phyloP scores from a whole-genome alignment of 2,329 filamentous ascomycete genomes.

The Keithomyces neogunnii region DNA sequence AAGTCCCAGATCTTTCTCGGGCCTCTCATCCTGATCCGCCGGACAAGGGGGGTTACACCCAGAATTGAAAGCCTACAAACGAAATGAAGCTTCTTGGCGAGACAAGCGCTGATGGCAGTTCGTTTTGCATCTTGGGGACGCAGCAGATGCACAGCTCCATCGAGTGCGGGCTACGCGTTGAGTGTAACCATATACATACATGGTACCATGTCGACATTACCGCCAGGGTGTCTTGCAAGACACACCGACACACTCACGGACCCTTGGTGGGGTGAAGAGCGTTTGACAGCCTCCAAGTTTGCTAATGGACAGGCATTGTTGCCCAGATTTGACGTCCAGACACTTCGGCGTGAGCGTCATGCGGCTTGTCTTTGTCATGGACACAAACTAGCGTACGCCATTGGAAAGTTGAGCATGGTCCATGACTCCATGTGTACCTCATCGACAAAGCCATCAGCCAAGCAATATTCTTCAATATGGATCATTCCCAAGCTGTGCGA shows the following conservation, averaged over 20 bases:
- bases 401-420: not conserved
- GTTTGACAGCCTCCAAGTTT: constrained; percentile 1
- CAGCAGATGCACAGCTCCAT: not conserved
- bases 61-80: not conserved
- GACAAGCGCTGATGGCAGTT: not conserved
- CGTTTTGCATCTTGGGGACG: not conserved
- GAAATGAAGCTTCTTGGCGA: not conserved
- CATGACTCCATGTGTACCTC: not conserved
- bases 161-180: not conserved
- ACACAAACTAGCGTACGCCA: not conserved
- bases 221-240: not conserved
- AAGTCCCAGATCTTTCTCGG: not conserved
- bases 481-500: not conserved
- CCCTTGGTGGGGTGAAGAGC: not conserved
- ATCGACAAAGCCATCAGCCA: not conserved
- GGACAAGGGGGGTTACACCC: not conserved
- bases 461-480: not conserved
- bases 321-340: not conserved
- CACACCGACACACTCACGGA: not conserved
- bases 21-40: too few relatives aligned
- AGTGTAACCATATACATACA: not conserved
- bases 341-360: not conserved
- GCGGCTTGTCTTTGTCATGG: not conserved
- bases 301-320: not conserved
- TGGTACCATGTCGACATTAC: not conserved